Evolutionary conservation across 495 filamentous ascomycete genomes (phyloP).

Genomic region (Lasiosphaeria hispida): DNA sequence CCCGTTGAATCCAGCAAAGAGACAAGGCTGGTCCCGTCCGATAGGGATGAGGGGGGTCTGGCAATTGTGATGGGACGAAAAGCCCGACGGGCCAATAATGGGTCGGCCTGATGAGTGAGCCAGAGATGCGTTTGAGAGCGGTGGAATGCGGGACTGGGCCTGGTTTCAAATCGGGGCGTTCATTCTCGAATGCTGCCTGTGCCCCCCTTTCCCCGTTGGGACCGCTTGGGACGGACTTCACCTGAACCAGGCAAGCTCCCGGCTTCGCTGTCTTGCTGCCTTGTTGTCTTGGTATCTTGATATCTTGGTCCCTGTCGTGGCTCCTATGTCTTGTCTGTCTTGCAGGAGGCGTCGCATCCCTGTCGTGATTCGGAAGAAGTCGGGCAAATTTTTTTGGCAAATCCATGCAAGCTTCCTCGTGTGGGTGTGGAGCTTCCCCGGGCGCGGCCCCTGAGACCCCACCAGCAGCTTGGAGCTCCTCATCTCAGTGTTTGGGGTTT

Average conservation of each 20-base stretch:
- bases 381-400: constrained; percentile 16
- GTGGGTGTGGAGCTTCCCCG: constrained; percentile 9
- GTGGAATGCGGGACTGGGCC: constrained; percentile 8
- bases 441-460: constrained; percentile 17
- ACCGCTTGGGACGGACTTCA: not conserved
- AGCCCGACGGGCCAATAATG: not conserved
- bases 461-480: not conserved
- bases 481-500: too few species aligned
- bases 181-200: not conserved
- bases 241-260: constrained; percentile 8
- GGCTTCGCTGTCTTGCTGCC: constrained; percentile 2
- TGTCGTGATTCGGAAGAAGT: constrained; percentile 21
- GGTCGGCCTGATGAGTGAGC: not conserved
- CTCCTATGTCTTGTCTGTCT: not conserved
- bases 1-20: too few species aligned
- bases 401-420: constrained; percentile 16
- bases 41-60: too few species aligned
- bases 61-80: not conserved
- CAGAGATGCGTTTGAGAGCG: constrained; percentile 15
- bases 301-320: not conserved
- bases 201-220: not conserved
- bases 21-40: too few species aligned
- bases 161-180: constrained; percentile 1
- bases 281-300: not conserved
- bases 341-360: constrained; percentile 5